Percentiles rank a stretch among this genome's conserved stretches.
phyloP scores from a whole-genome alignment of 1,284 basidiomycete genomes.

The Cryptococcus amylolentus region DNA sequence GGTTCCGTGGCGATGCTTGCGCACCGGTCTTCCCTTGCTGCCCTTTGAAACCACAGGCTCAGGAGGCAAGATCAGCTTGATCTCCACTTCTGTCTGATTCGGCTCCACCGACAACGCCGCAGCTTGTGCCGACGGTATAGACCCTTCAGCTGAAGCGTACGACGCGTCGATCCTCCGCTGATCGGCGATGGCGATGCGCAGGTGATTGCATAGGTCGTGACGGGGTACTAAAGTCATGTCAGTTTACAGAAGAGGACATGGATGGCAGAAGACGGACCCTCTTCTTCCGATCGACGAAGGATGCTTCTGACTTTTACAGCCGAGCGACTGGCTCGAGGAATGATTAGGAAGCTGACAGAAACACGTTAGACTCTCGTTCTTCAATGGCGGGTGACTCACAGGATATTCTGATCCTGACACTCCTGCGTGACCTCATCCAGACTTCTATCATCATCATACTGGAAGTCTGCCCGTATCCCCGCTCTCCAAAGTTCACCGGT shows the following conservation, averaged over 20 bases:
- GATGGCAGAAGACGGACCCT: conserved; percentile 25
- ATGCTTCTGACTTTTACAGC: conserved; percentile 43
- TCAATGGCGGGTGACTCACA: conserved; percentile 27
- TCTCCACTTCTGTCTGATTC: conserved; percentile 30
- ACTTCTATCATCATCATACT: conserved; percentile 51
- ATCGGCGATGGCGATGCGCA: conserved; percentile 41
- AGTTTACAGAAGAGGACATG: not conserved
- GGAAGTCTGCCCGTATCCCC: conserved; percentile 56
- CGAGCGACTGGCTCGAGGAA: conserved; percentile 41
- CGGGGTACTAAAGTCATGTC: conserved; percentile 32
- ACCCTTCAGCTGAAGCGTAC: conserved; percentile 35
- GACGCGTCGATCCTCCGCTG: conserved; percentile 47
- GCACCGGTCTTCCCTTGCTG: conserved; percentile 32
- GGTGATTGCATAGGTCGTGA: conserved; percentile 39
- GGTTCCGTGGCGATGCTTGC: conserved; percentile 42
- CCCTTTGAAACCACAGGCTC: conserved; percentile 36
- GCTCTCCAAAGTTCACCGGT: conserved; percentile 56
- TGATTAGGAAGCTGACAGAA: conserved; percentile 40
- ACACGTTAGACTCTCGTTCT: not conserved
- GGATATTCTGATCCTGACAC: conserved; percentile 48
- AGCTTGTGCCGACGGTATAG: conserved; percentile 27
- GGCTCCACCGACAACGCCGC: conserved; percentile 20
- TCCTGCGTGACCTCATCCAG: conserved; percentile 44
- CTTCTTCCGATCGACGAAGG: conserved; percentile 41
- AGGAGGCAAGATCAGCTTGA: conserved; percentile 44